Percentiles rank a stretch among this genome's conserved stretches.
phyloP scores from a whole-genome alignment of 345 rosid genomes.

The Brassica carinata region DNA sequence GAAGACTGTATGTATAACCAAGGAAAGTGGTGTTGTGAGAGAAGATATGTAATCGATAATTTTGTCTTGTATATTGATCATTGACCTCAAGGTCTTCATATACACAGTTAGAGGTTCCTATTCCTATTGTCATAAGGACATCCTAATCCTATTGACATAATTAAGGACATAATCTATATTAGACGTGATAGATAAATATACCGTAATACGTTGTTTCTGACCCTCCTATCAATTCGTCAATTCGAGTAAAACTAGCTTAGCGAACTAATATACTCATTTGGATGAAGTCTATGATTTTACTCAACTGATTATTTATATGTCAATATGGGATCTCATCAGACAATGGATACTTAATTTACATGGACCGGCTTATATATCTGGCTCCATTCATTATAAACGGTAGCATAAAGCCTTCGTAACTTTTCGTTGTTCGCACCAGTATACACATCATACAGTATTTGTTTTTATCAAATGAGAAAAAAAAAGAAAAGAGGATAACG shows the following conservation, averaged over 20 bases:
- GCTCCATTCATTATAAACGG: no score
- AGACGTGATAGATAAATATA: no score
- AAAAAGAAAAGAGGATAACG: neutral
- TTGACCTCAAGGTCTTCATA: no score
- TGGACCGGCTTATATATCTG: neutral
- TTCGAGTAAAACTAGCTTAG: neutral
- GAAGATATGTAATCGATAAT: no score
- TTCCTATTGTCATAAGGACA: no score
- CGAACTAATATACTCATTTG: neutral
- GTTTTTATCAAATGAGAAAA: neutral
- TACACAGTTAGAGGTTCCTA: no score
- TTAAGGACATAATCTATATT: no score
- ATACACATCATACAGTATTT: conserved; percentile 12
- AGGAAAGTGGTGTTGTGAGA: neutral
- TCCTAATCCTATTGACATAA: no score
- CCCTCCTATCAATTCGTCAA: no score
- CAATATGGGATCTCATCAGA: neutral
- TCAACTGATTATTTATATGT: neutral
- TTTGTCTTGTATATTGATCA: no score
- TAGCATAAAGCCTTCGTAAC: neutral
- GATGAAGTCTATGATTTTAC: neutral
- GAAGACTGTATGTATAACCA: neutral
- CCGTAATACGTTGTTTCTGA: no score
- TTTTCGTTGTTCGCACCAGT: conserved; percentile 17
- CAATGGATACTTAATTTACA: neutral